Evolutionary conservation across 106 monocot genomes (phyloP).

Genomic region (Apostasia ramifera): DNA sequence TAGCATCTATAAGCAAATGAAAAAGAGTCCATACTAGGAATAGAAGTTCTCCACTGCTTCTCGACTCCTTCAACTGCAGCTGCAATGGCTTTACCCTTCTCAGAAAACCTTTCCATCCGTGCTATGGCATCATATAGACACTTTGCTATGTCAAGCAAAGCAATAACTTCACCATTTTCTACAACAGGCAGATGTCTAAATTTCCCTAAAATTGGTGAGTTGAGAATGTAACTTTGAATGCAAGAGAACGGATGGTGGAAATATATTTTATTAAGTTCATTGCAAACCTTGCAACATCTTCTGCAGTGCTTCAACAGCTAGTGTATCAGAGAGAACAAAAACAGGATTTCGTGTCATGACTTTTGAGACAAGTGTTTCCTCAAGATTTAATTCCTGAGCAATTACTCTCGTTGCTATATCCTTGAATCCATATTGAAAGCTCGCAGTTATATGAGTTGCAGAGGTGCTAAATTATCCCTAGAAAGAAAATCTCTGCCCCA

Average conservation of each 20-base stretch:
- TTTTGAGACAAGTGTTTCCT: constrained; percentile 83
- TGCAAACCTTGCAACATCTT: constrained; percentile 89
- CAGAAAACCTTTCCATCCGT: constrained; percentile 82
- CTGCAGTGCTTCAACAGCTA: constrained; percentile 89
- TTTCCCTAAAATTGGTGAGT: constrained; percentile 40
- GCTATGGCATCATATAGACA: constrained; percentile 97
- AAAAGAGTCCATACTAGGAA: constrained; percentile 37
- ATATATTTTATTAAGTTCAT: not conserved
- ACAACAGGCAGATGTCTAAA: constrained; percentile 93
- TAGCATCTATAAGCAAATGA: not conserved
- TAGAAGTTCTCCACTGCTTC: constrained; percentile 71
- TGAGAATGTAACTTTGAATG: not conserved
- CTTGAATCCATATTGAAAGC: constrained; percentile 17
- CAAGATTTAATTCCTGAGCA: constrained; percentile 70
- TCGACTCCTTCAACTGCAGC: constrained; percentile 92
- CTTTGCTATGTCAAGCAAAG: constrained; percentile 84
- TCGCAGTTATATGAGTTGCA: not conserved
- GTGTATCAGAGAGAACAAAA: constrained; percentile 83
- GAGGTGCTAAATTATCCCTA: not conserved
- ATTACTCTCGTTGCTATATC: constrained; percentile 80
- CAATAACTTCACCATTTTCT: constrained; percentile 89
- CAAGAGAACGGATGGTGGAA: not conserved
- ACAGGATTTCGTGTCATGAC: constrained; percentile 83
- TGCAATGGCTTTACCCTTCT: constrained; percentile 91
- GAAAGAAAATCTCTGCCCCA: not conserved